Conservation (phyloP, 176 grass and related monocot genomes). For the Ensete glaucum region DNA sequence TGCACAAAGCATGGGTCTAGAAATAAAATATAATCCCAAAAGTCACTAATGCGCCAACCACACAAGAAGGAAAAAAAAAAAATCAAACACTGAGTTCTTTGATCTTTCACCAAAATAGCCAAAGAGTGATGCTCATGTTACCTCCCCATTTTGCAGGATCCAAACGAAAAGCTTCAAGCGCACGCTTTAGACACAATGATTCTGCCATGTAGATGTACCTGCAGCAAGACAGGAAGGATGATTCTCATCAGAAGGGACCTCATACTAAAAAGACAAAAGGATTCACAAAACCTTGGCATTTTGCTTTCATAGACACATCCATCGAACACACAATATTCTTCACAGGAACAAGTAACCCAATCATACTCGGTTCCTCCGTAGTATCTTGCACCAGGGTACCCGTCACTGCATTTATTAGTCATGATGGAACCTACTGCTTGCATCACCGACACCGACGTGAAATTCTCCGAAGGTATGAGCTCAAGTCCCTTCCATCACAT, state of each 20-base stretch:
- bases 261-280: conserved; percentile 5
- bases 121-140: conserved; percentile 12
- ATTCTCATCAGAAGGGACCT: conserved; percentile 4
- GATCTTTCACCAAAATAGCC: neutral
- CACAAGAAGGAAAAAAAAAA: neutral
- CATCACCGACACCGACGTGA: conserved; percentile 93
- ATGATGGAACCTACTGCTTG: conserved; percentile 95
- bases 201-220: conserved; percentile 97
- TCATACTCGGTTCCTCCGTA: conserved; percentile 94
- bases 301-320: neutral
- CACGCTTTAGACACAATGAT: conserved; percentile 82
- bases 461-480: conserved; percentile 97
- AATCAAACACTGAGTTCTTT: neutral
- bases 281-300: neutral
- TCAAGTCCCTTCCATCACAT: conserved; percentile 54
- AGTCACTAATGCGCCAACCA: neutral
- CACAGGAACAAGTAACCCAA: neutral
- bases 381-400: conserved; percentile 96
- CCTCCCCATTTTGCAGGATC: conserved; percentile 98
- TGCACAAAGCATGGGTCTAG: neutral
- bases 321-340: neutral
- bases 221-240: conserved; percentile 15
- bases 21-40: too few species aligned
- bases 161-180: conserved; percentile 72
- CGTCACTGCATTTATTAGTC: conserved; percentile 97